phyloP scores from a whole-genome alignment of 345 rosid species.

The Carallia pectinifolia region DNA sequence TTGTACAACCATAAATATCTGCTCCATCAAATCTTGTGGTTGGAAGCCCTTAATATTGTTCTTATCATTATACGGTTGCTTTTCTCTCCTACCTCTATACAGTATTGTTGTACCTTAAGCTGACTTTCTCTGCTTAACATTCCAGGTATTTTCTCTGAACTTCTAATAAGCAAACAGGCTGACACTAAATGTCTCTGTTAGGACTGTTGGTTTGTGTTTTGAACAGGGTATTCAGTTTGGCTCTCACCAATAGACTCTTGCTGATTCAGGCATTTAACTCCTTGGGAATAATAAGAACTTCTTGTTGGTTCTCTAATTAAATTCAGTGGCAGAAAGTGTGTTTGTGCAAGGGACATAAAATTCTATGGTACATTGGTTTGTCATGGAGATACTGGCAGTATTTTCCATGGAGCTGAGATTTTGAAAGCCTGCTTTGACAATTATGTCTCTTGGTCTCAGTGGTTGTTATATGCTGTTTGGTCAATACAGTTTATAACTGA shows the following conservation, averaged over 20 bases:
- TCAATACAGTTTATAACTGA: no score
- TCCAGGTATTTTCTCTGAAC: slow-evolving; percentile 99
- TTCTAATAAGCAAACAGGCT: slow-evolving; percentile 90
- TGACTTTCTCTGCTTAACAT: slow-evolving; percentile 60
- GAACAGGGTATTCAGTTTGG: slow-evolving; percentile 69
- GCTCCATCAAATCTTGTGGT: no score
- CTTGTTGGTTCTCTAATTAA: slow-evolving; percentile 10
- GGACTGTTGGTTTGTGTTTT: slow-evolving; percentile 93
- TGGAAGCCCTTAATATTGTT: no score
- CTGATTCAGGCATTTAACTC: slow-evolving; percentile 24
- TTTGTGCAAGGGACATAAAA: background rate
- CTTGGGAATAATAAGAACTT: slow-evolving; percentile 15
- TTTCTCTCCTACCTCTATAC: background rate
- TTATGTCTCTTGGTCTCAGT: slow-evolving; percentile 1
- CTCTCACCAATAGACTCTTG: slow-evolving; percentile 34
- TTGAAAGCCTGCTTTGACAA: slow-evolving; percentile 6
- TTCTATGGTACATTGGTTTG: background rate
- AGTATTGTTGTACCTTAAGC: slow-evolving; percentile 17
- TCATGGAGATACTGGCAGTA: background rate
- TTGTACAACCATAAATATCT: no score
- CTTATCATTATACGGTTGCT: background rate
- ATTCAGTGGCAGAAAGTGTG: background rate
- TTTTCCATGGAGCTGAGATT: background rate
- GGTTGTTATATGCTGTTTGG: background rate
- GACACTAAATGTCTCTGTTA: slow-evolving; percentile 69